phyloP scores from a whole-genome alignment of 345 rosid species.

The Luvunga scandens region DNA sequence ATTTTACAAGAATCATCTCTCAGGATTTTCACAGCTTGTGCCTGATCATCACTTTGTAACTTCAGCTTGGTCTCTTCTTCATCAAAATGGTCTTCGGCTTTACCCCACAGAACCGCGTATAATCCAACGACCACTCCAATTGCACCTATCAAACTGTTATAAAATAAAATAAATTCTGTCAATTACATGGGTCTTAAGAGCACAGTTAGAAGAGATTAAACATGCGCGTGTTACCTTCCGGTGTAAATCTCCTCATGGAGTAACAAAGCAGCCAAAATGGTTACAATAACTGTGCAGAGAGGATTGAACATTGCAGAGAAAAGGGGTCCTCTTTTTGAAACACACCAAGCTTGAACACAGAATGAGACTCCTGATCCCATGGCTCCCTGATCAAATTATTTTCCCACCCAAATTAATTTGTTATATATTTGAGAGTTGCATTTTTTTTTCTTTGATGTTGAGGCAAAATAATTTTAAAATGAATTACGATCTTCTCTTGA shows the following conservation, averaged over 20 bases:
- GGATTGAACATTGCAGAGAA: conserved; percentile 68
- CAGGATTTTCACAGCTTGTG: conserved; percentile 20
- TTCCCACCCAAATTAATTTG: background rate
- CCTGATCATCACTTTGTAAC: conserved; percentile 12
- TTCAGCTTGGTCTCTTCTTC: conserved; percentile 15
- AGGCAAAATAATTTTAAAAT: background rate
- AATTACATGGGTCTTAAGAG: background rate
- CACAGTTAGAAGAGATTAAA: background rate
- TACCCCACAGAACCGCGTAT: conserved; percentile 66
- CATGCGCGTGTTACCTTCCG: conserved; percentile 40
- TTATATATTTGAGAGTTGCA: background rate
- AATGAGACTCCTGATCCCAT: conserved; percentile 50
- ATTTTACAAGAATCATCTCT: conserved; percentile 23
- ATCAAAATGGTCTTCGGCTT: conserved; percentile 44
- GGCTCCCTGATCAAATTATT: conserved; percentile 27
- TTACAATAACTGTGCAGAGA: conserved; percentile 50
- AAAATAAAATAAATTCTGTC: background rate
- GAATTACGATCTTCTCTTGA: no score
- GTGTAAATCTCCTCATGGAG: conserved; percentile 51
- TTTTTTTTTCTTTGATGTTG: background rate
- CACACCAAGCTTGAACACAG: conserved; percentile 52
- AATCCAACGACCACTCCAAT: conserved; percentile 44
- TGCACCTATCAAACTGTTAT: conserved; percentile 55
- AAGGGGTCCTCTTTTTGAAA: conserved; percentile 54
- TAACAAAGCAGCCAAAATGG: conserved; percentile 54